Percentiles rank a stretch among this genome's conserved stretches.
These are phyloP conservation scores for Eragrostis curvula DNA, from an alignment of 176 grass and related monocot genomes.

Conservation along the genomic window DNA sequence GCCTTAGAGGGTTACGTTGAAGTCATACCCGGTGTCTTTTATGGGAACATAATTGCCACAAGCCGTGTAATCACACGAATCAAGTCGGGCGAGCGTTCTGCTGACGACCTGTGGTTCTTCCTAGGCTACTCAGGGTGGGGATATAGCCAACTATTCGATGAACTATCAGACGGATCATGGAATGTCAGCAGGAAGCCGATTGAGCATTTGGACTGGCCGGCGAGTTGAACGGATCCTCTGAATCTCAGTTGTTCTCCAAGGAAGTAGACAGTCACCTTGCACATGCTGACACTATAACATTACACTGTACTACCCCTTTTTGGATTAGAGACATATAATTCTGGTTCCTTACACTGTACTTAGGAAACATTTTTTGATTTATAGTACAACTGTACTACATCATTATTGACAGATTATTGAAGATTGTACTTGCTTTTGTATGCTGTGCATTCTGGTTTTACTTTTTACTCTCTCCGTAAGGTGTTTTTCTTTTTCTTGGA, in stretches of 20 bases:
- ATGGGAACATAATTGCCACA: slow-evolving; percentile 69
- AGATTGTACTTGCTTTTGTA: neutral
- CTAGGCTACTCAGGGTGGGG: slow-evolving; percentile 77
- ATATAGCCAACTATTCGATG: slow-evolving; percentile 77
- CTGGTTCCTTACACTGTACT: neutral
- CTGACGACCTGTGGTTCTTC: slow-evolving; percentile 79
- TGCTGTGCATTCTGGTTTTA: neutral
- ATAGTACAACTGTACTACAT: no score
- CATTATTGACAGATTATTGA: no score
- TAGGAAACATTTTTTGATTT: no score
- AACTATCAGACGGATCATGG: slow-evolving; percentile 73
- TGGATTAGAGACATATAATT: neutral
- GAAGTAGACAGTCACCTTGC: slow-evolving; percentile 20
- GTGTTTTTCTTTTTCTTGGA: neutral
- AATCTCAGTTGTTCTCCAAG: neutral
- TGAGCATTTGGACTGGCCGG: slow-evolving; percentile 67
- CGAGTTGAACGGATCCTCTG: slow-evolving; percentile 45
- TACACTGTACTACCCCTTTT: neutral
- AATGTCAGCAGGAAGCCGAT: slow-evolving; percentile 43
- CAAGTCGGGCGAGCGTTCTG: slow-evolving; percentile 50
- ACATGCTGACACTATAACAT: neutral
- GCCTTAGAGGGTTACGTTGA: slow-evolving; percentile 59
- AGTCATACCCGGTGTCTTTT: slow-evolving; percentile 68
- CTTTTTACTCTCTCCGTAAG: neutral
- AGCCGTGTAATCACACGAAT: slow-evolving; percentile 49